Conservation (phyloP, 176 grass and related monocot genomes). For the Zea luxurians region DNA sequence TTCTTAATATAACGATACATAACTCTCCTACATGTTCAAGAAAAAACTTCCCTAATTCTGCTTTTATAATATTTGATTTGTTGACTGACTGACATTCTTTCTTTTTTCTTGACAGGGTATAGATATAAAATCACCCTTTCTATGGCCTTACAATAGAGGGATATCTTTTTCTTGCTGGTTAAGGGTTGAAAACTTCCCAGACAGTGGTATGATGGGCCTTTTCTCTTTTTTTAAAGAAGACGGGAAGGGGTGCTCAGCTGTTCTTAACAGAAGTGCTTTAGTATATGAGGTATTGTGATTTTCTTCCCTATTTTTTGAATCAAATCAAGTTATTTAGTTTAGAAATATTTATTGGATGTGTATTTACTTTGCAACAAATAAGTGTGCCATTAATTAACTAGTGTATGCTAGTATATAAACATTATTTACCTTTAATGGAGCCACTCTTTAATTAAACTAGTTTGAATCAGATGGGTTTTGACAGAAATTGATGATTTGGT, state of each 20-base stretch:
- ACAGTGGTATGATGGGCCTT: constrained; percentile 81
- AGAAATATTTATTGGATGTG: constrained; percentile 9
- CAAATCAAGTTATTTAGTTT: neutral
- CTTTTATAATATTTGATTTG: neutral
- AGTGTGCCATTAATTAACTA: constrained; percentile 18
- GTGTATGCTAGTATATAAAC: constrained; percentile 1
- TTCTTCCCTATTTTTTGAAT: neutral
- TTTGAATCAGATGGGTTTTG: neutral
- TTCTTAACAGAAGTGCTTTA: constrained; percentile 72
- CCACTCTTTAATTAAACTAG: neutral
- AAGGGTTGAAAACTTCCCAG: constrained; percentile 81
- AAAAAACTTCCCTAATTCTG: neutral
- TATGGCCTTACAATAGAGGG: constrained; percentile 82
- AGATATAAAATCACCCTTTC: constrained; percentile 74
- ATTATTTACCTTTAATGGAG: neutral
- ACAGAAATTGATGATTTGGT: neutral
- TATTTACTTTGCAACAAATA: neutral
- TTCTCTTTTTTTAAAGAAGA: constrained; percentile 84
- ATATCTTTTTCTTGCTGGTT: constrained; percentile 90
- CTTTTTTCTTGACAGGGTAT: constrained; percentile 66
- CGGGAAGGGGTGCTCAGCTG: constrained; percentile 69
- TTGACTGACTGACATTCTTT: constrained; percentile 27
- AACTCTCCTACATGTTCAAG: neutral
- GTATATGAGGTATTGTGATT: constrained; percentile 66
- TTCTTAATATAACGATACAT: neutral